Conservation (phyloP, 345 rosid genomes). For the Hevea brasiliensis region DNA sequence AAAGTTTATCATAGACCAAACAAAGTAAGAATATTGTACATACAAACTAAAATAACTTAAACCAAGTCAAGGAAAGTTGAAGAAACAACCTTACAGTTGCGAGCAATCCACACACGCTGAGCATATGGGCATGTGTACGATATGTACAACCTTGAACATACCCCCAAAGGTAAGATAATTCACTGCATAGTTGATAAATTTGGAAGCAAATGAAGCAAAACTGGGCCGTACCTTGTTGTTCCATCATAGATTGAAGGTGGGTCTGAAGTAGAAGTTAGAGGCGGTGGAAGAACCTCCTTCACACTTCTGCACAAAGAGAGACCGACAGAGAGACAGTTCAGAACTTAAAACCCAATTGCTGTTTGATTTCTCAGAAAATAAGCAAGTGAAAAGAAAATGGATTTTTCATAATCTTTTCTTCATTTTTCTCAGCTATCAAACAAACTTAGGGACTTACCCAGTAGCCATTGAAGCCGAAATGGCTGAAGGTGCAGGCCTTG, state of each 20-base stretch:
- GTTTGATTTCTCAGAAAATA: background rate
- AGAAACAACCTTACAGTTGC: slow-evolving; percentile 67
- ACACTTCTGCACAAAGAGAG: slow-evolving; percentile 32
- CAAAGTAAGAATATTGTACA: background rate
- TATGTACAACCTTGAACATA: slow-evolving; percentile 58
- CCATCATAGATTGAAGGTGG: slow-evolving; percentile 74
- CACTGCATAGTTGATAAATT: background rate
- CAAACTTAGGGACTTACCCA: slow-evolving; percentile 20
- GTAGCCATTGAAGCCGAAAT: slow-evolving; percentile 26
- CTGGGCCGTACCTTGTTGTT: slow-evolving; percentile 53
- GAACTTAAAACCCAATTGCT: background rate
- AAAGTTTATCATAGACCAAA: background rate
- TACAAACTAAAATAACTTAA: background rate
- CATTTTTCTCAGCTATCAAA: slow-evolving; percentile 2
- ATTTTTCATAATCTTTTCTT: background rate
- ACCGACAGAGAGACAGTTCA: too few species aligned
- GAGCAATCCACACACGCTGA: slow-evolving; percentile 78
- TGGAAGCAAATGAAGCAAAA: slow-evolving; percentile 3
- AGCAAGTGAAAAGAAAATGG: background rate
- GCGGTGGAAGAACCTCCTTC: slow-evolving; percentile 54
- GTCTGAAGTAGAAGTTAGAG: slow-evolving; percentile 64
- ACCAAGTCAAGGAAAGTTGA: background rate
- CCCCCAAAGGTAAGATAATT: background rate
- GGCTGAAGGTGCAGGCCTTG: slow-evolving; percentile 3
- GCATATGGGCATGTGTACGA: slow-evolving; percentile 76